phyloP scores from a whole-genome alignment of 192 early-diverging fungal species.

The Coemansia sp. region DNA sequence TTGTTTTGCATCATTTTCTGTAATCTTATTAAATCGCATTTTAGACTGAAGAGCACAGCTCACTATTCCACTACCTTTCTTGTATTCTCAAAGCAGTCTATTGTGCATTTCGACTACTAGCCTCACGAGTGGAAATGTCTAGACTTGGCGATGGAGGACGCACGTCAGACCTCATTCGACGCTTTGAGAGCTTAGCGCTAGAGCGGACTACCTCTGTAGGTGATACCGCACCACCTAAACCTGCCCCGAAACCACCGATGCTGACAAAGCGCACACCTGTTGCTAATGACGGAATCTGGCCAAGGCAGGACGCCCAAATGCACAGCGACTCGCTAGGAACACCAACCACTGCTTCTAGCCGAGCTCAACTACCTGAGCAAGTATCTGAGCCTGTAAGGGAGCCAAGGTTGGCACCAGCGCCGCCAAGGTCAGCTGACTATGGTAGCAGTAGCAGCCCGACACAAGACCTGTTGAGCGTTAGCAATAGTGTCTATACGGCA shows the following conservation, averaged over 20 bases:
- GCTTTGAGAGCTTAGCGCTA: slow-evolving; percentile 40
- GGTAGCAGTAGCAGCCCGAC: slow-evolving; percentile 7
- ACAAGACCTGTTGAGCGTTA: slow-evolving; percentile 15
- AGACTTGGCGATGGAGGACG: slow-evolving; percentile 26
- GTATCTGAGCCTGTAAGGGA: background rate
- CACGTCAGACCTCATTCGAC: slow-evolving; percentile 45
- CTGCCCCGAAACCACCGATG: slow-evolving; percentile 11
- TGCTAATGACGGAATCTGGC: slow-evolving; percentile 10
- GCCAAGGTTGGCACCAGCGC: background rate
- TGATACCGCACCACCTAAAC: slow-evolving; percentile 1
- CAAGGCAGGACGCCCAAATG: slow-evolving; percentile 5
- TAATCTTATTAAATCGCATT: background rate
- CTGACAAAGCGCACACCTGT: slow-evolving; percentile 21
- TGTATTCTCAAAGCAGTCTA: background rate
- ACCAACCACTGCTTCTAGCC: background rate
- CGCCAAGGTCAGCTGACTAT: background rate
- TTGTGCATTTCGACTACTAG: slow-evolving; percentile 1
- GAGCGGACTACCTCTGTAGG: slow-evolving; percentile 6
- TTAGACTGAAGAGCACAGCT: background rate
- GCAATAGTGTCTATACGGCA: slow-evolving; percentile 19
- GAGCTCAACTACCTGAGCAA: slow-evolving; percentile 7
- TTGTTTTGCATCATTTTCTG: background rate
- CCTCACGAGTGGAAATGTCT: slow-evolving; percentile 13
- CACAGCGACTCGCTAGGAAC: background rate
- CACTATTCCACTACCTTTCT: background rate